Conservation (phyloP, 352 stramenopile genomes). For the Phytophthora pisi region DNA sequence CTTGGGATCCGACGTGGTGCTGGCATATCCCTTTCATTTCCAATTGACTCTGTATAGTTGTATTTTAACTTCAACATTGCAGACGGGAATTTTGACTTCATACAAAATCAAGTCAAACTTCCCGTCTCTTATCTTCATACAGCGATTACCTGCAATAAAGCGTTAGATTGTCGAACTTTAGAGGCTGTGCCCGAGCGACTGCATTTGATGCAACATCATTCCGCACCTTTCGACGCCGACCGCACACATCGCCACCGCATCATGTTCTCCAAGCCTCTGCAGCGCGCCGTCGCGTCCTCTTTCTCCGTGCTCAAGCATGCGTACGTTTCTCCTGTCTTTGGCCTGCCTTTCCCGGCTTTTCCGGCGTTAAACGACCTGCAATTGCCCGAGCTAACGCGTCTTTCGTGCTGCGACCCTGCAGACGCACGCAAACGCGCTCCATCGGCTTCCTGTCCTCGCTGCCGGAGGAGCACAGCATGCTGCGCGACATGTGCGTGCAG, state of each 20-base stretch:
- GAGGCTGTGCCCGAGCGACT: constrained; percentile 2
- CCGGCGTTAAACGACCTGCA: background rate
- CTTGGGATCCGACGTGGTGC: constrained; percentile 11
- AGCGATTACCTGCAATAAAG: constrained; percentile 1
- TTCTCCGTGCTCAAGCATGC: constrained; percentile 33
- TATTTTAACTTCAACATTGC: constrained; percentile 18
- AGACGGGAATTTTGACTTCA: no score
- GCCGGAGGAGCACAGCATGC: constrained; percentile 92
- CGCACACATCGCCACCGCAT: constrained; percentile 8
- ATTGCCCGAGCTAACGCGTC: constrained; percentile 14
- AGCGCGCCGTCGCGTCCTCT: constrained; percentile 29
- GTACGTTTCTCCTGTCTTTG: constrained; percentile 11
- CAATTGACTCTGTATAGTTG: background rate
- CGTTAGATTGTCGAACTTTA: constrained; percentile 17
- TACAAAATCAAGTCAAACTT: constrained; percentile 7
- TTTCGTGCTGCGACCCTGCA: constrained; percentile 14
- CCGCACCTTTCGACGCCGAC: constrained; percentile 4
- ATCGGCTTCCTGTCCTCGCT: constrained; percentile 76
- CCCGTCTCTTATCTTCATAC: constrained; percentile 11
- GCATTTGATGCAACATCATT: constrained; percentile 25
- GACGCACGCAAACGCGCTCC: constrained; percentile 40
- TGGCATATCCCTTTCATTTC: background rate
- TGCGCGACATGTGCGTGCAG: no score
- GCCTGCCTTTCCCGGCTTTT: background rate
- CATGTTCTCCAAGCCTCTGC: constrained; percentile 53